Percentiles rank a stretch among this genome's conserved stretches.
phyloP scores from a whole-genome alignment of 2,329 filamentous ascomycete genomes.

The Penicillium vulpinum region DNA sequence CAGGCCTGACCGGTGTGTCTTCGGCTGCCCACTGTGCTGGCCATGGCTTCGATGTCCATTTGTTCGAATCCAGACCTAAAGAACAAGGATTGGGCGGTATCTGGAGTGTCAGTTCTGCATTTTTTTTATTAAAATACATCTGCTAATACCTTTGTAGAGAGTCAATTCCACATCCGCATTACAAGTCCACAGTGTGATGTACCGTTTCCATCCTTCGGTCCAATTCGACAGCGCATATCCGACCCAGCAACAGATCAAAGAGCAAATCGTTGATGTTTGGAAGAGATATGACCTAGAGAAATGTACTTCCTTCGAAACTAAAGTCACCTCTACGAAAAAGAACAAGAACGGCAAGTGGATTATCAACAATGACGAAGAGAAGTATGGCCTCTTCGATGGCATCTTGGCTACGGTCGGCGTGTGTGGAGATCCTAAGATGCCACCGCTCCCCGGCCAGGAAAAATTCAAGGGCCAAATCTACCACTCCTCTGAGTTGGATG shows the following conservation, averaged over 20 bases:
- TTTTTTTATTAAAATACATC: neutral
- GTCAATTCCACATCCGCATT: slow-evolving; percentile 81
- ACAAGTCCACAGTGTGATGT: slow-evolving; percentile 85
- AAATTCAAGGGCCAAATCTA: slow-evolving; percentile 70
- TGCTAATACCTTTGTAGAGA: slow-evolving; percentile 48
- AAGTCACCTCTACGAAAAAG: slow-evolving; percentile 68
- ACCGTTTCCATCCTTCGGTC: slow-evolving; percentile 80
- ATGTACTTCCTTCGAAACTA: slow-evolving; percentile 70
- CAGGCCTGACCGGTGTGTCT: slow-evolving; percentile 73
- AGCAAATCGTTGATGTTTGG: slow-evolving; percentile 72
- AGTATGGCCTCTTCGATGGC: slow-evolving; percentile 73
- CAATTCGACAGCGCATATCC: slow-evolving; percentile 76
- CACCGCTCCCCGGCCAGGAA: slow-evolving; percentile 68
- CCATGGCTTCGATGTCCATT: slow-evolving; percentile 77
- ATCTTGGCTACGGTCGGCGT: slow-evolving; percentile 77
- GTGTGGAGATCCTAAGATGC: slow-evolving; percentile 75
- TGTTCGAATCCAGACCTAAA: slow-evolving; percentile 72
- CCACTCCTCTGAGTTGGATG: slow-evolving; percentile 74
- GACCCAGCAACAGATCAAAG: slow-evolving; percentile 70
- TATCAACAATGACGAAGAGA: slow-evolving; percentile 70
- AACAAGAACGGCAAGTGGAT: slow-evolving; percentile 71
- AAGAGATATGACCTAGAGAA: slow-evolving; percentile 69
- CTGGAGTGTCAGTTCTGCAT: slow-evolving; percentile 63
- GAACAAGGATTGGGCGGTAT: slow-evolving; percentile 70
- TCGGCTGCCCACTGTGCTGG: slow-evolving; percentile 80